Percentiles rank a stretch among this genome's conserved stretches.
Evolutionary conservation across 257 asterid species (phyloP).

Genomic region (Petunia secreta): DNA sequence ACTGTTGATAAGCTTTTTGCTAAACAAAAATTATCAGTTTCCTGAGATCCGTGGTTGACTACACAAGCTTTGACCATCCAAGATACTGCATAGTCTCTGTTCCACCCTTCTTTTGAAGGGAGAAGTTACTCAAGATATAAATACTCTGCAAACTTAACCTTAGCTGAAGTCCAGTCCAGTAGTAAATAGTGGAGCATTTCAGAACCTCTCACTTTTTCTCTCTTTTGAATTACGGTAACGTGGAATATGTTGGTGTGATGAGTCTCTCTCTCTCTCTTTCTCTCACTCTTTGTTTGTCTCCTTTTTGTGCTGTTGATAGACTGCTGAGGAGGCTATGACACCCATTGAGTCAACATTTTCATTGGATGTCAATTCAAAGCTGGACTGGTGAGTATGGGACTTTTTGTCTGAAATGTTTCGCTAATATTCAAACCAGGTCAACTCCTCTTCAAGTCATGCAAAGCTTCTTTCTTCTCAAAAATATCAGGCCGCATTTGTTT

Average conservation of each 20-base stretch:
- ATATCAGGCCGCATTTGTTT: not conserved
- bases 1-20: not conserved
- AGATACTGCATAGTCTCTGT: not conserved
- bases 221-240: not conserved
- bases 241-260: not conserved
- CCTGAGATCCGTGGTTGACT: not conserved
- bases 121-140: not conserved
- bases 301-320: constrained; percentile 52
- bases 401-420: too few species aligned
- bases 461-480: constrained; percentile 10
- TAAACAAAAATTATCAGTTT: not conserved
- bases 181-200: too few species aligned
- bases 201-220: not conserved
- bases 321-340: constrained; percentile 99
- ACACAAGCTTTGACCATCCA: not conserved
- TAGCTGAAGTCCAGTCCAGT: constrained; percentile 2
- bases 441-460: not conserved
- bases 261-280: not conserved
- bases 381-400: constrained; percentile 71
- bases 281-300: not conserved
- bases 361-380: constrained; percentile 85
- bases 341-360: constrained; percentile 98
- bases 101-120: constrained; percentile 4
- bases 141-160: not conserved
- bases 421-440: not conserved